Base-by-base conservation (phyloP, 352 stramenopile genomes). In the Globisporangium paroecandrum region DNA sequence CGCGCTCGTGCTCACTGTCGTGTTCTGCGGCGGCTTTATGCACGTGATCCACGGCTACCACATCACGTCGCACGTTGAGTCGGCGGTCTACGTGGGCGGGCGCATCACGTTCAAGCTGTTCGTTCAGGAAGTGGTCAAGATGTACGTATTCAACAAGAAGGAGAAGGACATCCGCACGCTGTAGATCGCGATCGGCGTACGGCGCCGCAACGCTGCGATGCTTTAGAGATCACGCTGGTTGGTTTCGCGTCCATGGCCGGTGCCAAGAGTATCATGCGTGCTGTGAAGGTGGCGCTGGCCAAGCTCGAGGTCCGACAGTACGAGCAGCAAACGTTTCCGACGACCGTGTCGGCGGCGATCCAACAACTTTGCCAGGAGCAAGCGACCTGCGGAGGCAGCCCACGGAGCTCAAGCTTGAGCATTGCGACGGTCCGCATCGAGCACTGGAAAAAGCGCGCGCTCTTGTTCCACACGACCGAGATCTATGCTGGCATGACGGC, bases 381-480 rank as follows among this genome's bases (percentile, higher is more conserved):
- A 41, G 10, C 36, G 13, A 12, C 36, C 10, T 41, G 2, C 8
- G 36, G 36, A 25, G 2, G 10, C 18, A 51, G 34, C 13, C 18
- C 18, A 58, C 36, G 22, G 1, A 24, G 36, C 34, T 47, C 60
- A 9, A 58, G 38, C 43, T 58, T 25, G 3, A 41, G 10, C 36
- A 41, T 41, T 13, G 13, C 51, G 5, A 27, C 59, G 24, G 29
- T n/a, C 3, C 25, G 53, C 20, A 34, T 66, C 3, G 58, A 68
- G n/a, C 64, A 66, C 55, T 65, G 60, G 66, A 71, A 71, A 13
- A 13, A 41, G 60, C 38, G 43, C 47, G 12, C 76, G 20, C 64
- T 74, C 7, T 38, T 53, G 1, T 75, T 75, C n/a, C 66, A 78
- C 27, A 70, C 67, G 1, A 69, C 72, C 2, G 72, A 81, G n/a